Conservation (phyloP, 345 rosid genomes). For the Populus pruinosa region DNA sequence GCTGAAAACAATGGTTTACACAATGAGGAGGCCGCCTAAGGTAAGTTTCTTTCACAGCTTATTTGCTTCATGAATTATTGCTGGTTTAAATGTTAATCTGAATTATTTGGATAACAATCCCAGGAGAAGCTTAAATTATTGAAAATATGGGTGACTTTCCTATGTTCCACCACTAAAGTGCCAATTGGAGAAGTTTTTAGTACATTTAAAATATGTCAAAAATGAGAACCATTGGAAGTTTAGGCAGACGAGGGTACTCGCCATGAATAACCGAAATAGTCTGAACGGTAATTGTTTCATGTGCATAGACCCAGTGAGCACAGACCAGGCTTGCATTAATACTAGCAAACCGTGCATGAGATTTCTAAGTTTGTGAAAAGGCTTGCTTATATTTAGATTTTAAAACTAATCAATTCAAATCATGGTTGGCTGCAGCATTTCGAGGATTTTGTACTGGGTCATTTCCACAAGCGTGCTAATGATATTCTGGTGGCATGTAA, state of each 20-base stretch:
- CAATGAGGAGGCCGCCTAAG: conserved; percentile 81
- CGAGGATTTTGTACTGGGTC: conserved; percentile 66
- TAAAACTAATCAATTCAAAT: background rate
- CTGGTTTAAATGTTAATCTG: background rate
- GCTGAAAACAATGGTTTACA: conserved; percentile 65
- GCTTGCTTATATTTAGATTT: background rate
- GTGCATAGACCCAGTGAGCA: background rate
- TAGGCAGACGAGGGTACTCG: background rate
- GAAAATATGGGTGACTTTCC: background rate
- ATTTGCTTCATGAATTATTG: background rate
- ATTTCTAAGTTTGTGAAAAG: background rate
- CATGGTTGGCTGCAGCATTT: conserved; percentile 57
- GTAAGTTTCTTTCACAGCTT: conserved; percentile 33
- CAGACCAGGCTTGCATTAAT: background rate
- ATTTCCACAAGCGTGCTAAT: conserved; percentile 57
- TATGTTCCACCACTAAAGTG: background rate
- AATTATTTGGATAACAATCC: background rate
- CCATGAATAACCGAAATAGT: background rate
- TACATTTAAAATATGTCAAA: background rate
- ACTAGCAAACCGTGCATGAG: background rate
- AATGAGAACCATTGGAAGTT: background rate
- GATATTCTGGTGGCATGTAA: conserved; percentile 69
- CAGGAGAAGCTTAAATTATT: background rate
- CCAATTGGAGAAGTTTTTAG: background rate
- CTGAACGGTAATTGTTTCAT: background rate